These are phyloP conservation scores for Alternaria alternata DNA, from an alignment of 2,329 filamentous ascomycete species.

Conservation along the genomic window DNA sequence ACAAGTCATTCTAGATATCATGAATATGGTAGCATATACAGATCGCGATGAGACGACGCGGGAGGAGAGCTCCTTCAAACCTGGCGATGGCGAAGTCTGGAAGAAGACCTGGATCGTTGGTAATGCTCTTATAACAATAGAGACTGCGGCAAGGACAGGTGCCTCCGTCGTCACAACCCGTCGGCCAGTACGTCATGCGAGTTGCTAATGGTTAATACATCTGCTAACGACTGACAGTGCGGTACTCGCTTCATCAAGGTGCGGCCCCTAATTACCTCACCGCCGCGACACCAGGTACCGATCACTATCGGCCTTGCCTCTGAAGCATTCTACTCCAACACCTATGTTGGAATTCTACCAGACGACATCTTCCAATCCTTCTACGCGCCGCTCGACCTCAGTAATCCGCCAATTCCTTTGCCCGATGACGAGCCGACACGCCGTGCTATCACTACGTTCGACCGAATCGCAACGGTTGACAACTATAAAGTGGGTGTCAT, in stretches of 20 bases:
- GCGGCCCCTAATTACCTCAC: constrained; percentile 47
- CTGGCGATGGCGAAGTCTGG: constrained; percentile 70
- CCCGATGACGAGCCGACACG: constrained; percentile 74
- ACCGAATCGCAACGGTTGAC: constrained; percentile 88
- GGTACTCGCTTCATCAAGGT: constrained; percentile 54
- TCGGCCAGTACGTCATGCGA: constrained; percentile 73
- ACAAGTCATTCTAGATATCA: constrained; percentile 91
- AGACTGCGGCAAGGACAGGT: constrained; percentile 71
- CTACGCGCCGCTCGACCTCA: constrained; percentile 61
- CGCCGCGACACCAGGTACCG: constrained; percentile 53
- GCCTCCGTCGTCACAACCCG: constrained; percentile 76
- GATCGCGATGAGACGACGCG: constrained; percentile 80
- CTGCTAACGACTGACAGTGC: constrained; percentile 38
- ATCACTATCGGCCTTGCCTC: constrained; percentile 50
- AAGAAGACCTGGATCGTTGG: constrained; percentile 77
- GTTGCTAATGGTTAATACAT: neutral
- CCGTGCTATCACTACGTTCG: constrained; percentile 81
- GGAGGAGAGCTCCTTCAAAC: constrained; percentile 70
- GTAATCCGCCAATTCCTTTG: constrained; percentile 74
- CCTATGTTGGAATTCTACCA: constrained; percentile 71
- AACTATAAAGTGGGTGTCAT: constrained; percentile 95
- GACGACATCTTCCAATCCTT: constrained; percentile 77
- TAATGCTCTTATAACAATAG: constrained; percentile 76
- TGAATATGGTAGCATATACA: constrained; percentile 86
- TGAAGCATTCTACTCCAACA: constrained; percentile 55